A percentile compares a stretch with the other conserved stretches of the same genome.
These are phyloP conservation scores for Hemileia vastatrix DNA, from an alignment of 1,284 basidiomycete species.

Conservation along the genomic window DNA sequence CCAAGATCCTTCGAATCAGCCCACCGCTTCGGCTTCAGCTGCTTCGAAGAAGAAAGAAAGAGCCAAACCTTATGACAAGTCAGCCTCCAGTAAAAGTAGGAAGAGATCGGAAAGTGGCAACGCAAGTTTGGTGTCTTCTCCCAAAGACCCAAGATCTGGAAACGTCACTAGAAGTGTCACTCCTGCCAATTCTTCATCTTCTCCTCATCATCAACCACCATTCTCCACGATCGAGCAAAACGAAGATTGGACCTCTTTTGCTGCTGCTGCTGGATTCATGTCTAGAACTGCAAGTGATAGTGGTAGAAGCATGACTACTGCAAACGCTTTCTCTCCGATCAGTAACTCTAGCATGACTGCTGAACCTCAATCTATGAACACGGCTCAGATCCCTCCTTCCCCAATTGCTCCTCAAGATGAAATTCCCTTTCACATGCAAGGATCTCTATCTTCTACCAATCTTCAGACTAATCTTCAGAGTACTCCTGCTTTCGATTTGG, in stretches of 20 bases:
- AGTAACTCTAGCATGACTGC: background rate
- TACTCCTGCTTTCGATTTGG: slow-evolving; percentile 35
- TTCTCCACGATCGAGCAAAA: background rate
- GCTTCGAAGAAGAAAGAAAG: slow-evolving; percentile 24
- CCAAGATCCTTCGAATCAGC: slow-evolving; percentile 23
- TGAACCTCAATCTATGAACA: background rate
- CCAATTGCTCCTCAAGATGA: background rate
- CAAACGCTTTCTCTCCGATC: background rate
- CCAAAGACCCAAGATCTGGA: background rate
- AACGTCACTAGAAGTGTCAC: background rate
- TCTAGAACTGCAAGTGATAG: background rate
- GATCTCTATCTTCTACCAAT: slow-evolving; percentile 33
- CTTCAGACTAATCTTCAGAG: slow-evolving; percentile 36
- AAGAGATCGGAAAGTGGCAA: slow-evolving; percentile 20
- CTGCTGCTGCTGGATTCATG: background rate
- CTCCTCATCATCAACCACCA: background rate
- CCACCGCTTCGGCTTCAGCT: slow-evolving; percentile 5
- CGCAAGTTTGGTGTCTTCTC: background rate
- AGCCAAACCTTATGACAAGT: slow-evolving; percentile 35
- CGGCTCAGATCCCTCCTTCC: background rate
- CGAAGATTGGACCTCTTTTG: background rate
- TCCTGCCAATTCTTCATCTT: background rate
- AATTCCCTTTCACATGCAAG: slow-evolving; percentile 22
- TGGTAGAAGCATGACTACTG: background rate
- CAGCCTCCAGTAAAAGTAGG: slow-evolving; percentile 27